These are phyloP conservation scores for Thelephora terrestris DNA, from an alignment of 1,284 basidiomycete species.

Conservation along the genomic window DNA sequence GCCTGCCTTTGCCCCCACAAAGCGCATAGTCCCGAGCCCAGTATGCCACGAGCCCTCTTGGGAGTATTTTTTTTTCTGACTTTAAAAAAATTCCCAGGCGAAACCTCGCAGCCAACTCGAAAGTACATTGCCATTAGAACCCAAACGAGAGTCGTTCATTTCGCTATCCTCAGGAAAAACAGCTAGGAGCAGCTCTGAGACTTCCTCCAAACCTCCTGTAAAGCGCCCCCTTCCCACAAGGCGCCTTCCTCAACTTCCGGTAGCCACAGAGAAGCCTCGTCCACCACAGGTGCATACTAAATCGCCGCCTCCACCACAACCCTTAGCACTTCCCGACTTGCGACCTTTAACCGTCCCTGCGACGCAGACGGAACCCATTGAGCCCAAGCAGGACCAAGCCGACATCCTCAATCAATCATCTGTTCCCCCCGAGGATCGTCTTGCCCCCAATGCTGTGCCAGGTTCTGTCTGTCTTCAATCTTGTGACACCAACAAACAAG, in stretches of 20 bases:
- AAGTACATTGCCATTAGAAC: background rate
- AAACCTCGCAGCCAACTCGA: slow-evolving; percentile 4
- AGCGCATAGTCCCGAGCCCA: background rate
- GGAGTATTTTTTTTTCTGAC: too few relatives aligned
- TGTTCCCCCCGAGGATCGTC: slow-evolving; percentile 34
- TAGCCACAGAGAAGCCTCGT: background rate
- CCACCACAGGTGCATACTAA: background rate
- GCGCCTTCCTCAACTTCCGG: background rate
- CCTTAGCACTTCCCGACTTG: background rate
- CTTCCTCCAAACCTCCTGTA: background rate
- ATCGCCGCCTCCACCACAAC: background rate
- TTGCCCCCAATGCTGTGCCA: slow-evolving; percentile 38
- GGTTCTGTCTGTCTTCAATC: slow-evolving; percentile 28
- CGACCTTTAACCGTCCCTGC: slow-evolving; percentile 1
- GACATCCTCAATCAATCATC: background rate
- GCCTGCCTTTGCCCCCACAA: background rate
- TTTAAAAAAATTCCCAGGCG: background rate
- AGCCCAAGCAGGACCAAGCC: too few relatives aligned
- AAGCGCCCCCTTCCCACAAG: background rate
- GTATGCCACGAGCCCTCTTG: too few relatives aligned
- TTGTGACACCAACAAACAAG: slow-evolving; percentile 1
- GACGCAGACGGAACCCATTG: background rate
- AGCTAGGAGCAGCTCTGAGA: background rate
- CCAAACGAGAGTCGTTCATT: background rate
- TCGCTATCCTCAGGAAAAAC: background rate